Evolutionary conservation across 2,329 filamentous ascomycete species (phyloP).

Genomic region (Beauveria bassiana): DNA sequence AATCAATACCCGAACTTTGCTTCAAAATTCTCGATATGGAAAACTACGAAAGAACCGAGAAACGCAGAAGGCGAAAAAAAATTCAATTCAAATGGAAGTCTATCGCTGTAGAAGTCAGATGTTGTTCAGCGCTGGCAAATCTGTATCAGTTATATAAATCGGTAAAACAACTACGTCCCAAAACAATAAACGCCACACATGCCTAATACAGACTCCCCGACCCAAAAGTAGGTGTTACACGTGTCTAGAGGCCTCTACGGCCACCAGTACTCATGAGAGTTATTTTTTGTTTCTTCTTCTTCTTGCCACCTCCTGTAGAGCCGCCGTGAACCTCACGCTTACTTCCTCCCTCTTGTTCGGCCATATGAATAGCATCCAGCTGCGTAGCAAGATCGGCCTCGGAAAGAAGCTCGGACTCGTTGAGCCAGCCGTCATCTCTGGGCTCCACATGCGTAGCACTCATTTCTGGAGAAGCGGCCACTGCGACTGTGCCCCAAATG

Average conservation of each 20-base stretch:
- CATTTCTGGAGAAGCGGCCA: constrained; percentile 53
- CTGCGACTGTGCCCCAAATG: constrained; percentile 81
- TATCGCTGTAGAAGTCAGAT: neutral
- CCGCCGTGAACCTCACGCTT: constrained; percentile 9
- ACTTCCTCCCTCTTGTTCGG: constrained; percentile 21
- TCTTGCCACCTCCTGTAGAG: constrained; percentile 38
- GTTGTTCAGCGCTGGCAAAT: neutral
- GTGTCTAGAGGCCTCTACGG: constrained; percentile 33
- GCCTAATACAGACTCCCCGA: constrained; percentile 2
- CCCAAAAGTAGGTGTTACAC: neutral
- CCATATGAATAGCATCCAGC: constrained; percentile 45
- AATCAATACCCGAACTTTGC: too few species aligned
- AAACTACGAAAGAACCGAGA: neutral
- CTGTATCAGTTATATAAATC: neutral
- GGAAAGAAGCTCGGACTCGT: constrained; percentile 66
- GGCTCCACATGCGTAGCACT: constrained; percentile 25
- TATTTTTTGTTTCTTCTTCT: constrained; percentile 67
- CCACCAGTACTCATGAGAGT: constrained; percentile 63
- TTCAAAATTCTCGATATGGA: too few species aligned
- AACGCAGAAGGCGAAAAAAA: neutral
- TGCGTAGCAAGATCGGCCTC: constrained; percentile 53
- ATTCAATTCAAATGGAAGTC: neutral
- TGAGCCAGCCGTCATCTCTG: constrained; percentile 74
- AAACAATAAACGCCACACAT: constrained; percentile 7
- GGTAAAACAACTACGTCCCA: neutral